A percentile compares a stretch with the other conserved stretches of the same genome.
Conservation (phyloP, 306 rosid species). For the Vigna radiata region DNA sequence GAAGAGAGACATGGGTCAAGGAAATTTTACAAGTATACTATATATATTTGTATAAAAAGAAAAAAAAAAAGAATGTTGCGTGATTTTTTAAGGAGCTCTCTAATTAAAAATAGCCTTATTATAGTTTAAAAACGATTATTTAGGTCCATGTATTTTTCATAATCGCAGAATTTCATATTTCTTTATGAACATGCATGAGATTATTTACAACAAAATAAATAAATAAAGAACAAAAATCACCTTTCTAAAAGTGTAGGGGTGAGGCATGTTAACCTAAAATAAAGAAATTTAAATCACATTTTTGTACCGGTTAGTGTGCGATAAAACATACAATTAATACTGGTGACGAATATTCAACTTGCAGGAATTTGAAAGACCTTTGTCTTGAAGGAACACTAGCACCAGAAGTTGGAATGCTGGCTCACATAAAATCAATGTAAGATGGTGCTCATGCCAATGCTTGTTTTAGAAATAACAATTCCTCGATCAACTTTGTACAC, state of each 20-base stretch:
- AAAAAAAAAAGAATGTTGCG: too few species aligned
- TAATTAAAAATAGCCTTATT: too few species aligned
- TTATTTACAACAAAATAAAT: too few species aligned
- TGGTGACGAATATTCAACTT: not conserved
- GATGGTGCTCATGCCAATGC: not conserved
- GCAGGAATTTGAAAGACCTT: conserved; percentile 26
- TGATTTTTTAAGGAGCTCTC: not conserved
- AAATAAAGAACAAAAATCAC: too few species aligned
- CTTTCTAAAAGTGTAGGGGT: not conserved
- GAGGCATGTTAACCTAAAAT: too few species aligned
- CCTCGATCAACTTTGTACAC: not conserved
- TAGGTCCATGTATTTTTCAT: not conserved
- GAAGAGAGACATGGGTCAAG: not conserved
- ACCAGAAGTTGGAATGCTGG: conserved; percentile 26
- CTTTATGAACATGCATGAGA: not conserved
- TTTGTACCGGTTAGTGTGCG: not conserved
- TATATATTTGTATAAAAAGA: too few species aligned
- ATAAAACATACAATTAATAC: not conserved
- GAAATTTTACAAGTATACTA: too few species aligned
- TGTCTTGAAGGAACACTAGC: conserved; percentile 25
- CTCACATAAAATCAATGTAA: conserved; percentile 29
- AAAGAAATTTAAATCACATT: too few species aligned
- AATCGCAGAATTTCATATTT: too few species aligned
- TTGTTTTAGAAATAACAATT: not conserved
- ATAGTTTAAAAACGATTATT: too few species aligned